Conservation (phyloP, 352 stramenopile genomes). For the Peronosclerospora sorghi region DNA sequence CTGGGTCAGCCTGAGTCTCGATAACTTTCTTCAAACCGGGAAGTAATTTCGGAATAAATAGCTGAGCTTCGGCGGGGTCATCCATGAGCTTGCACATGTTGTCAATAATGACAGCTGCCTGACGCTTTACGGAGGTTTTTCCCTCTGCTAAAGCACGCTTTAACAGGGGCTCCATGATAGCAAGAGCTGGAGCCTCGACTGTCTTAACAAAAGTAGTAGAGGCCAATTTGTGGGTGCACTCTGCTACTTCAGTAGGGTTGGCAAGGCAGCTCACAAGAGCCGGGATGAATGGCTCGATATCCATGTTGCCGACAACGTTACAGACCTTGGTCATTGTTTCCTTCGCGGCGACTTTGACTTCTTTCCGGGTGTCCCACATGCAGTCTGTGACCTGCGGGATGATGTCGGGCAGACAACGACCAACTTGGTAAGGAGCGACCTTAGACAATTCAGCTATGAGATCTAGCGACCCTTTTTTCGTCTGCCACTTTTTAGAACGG, state of each 20-base stretch:
- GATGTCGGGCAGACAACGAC: conserved; percentile 92
- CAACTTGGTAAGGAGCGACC: conserved; percentile 90
- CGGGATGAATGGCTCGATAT: conserved; percentile 98
- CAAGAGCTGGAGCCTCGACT: conserved; percentile 92
- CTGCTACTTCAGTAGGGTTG: conserved; percentile 94
- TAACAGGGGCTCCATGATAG: conserved; percentile 95
- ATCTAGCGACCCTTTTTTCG: conserved; percentile 93
- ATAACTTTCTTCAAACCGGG: conserved; percentile 95
- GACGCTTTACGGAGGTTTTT: conserved; percentile 94
- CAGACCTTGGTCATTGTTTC: conserved; percentile 92
- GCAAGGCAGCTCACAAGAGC: conserved; percentile 95
- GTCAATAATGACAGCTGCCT: conserved; percentile 97
- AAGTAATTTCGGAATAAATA: conserved; percentile 96
- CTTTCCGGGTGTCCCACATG: conserved; percentile 99
- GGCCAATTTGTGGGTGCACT: conserved; percentile 98
- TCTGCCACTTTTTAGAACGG: conserved; percentile 92
- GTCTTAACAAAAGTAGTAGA: conserved; percentile 99
- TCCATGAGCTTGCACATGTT: conserved; percentile 99
- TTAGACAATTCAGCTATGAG: conserved; percentile 88
- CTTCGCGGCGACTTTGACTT: conserved; percentile 93
- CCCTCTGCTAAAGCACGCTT: conserved; percentile 93
- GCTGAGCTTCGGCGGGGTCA: conserved; percentile 92
- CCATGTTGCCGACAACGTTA: conserved; percentile 96
- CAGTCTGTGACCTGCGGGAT: conserved; percentile 95
- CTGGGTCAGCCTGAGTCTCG: conserved; percentile 91